Conservation (phyloP, 768 basidiomycete species). For the Fibroporia radiculosa region DNA sequence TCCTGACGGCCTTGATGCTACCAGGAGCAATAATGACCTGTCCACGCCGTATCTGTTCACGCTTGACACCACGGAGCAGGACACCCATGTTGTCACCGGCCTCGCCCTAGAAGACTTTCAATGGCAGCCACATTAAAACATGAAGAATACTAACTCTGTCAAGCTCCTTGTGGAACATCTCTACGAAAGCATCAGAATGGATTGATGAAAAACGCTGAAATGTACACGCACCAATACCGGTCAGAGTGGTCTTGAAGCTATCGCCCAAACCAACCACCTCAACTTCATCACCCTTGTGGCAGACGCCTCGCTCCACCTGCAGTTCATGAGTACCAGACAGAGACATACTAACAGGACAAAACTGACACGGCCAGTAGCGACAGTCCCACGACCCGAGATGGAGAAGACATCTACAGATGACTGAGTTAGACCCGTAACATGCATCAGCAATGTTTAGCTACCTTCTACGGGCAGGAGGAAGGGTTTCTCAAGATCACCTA, state of each 20-base stretch:
- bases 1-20: slow-evolving; percentile 88
- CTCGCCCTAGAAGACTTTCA: slow-evolving; percentile 52
- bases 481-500: slow-evolving; percentile 94
- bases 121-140: neutral
- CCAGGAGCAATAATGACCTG: slow-evolving; percentile 87
- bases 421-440: neutral
- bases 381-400: slow-evolving; percentile 97
- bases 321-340: neutral
- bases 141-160: slow-evolving; percentile 54
- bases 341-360: neutral
- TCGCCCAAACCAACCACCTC: slow-evolving; percentile 86
- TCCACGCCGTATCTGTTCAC: slow-evolving; percentile 91
- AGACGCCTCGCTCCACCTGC: slow-evolving; percentile 87
- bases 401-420: slow-evolving; percentile 77
- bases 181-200: slow-evolving; percentile 31
- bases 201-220: neutral
- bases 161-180: slow-evolving; percentile 99
- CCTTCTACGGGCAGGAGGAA: slow-evolving; percentile 95
- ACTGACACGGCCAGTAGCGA: slow-evolving; percentile 86
- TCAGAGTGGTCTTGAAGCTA: slow-evolving; percentile 84
- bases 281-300: slow-evolving; percentile 87
- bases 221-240: slow-evolving; percentile 69
- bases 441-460: slow-evolving; percentile 17
- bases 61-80: slow-evolving; percentile 92
- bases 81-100: slow-evolving; percentile 99